phyloP scores from a whole-genome alignment of 169 alveolate genomes.

The Cryptosporidium tyzzeri region DNA sequence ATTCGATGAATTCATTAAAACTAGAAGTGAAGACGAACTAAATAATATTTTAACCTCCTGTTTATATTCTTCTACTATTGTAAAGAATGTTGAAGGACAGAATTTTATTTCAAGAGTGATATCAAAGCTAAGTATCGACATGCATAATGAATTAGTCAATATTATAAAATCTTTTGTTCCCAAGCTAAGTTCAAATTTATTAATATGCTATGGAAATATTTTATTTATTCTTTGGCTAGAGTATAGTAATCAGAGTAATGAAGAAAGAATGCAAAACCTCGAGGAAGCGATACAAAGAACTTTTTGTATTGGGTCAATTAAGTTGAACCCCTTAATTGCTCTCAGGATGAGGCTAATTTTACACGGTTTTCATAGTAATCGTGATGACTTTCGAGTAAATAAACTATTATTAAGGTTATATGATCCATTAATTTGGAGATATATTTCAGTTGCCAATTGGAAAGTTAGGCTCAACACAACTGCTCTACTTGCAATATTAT shows the following conservation, averaged over 20 bases:
- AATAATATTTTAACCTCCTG: neutral
- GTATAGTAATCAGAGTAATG: neutral
- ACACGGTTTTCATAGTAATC: constrained; percentile 50
- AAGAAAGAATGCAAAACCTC: constrained; percentile 14
- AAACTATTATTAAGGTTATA: constrained; percentile 31
- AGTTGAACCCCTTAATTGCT: constrained; percentile 46
- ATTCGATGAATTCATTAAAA: constrained; percentile 8
- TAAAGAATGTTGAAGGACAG: constrained; percentile 63
- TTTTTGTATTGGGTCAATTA: constrained; percentile 44
- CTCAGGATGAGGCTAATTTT: constrained; percentile 52
- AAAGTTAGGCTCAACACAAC: constrained; percentile 64
- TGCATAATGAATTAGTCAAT: neutral
- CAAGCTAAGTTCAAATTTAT: constrained; percentile 13
- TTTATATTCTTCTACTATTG: constrained; percentile 34
- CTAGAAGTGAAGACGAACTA: neutral
- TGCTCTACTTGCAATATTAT: constrained; percentile 60
- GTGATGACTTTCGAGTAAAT: constrained; percentile 42
- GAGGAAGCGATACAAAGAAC: constrained; percentile 40
- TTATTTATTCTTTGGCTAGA: constrained; percentile 43
- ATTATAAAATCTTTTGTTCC: constrained; percentile 6
- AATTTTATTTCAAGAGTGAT: constrained; percentile 32
- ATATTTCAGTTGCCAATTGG: constrained; percentile 72
- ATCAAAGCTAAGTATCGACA: constrained; percentile 7
- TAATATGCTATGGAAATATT: constrained; percentile 22
- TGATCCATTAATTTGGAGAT: constrained; percentile 74